Percentiles rank a stretch among this genome's conserved stretches.
These are phyloP conservation scores for Daldinia caldariorum DNA, from an alignment of 495 filamentous ascomycete species.

Conservation along the genomic window DNA sequence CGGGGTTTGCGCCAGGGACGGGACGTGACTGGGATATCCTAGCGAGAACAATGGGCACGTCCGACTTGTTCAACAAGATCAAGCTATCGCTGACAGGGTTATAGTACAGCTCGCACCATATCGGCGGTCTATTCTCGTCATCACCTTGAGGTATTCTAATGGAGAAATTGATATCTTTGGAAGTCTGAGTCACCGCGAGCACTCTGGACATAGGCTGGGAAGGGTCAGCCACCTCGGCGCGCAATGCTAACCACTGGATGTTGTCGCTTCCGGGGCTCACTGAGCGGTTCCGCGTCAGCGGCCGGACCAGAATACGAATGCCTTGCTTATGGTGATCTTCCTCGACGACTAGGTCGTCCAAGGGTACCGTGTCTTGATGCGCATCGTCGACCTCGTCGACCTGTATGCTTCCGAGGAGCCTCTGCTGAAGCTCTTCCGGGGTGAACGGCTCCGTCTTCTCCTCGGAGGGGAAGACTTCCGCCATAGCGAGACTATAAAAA, in stretches of 20 bases:
- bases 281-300: slow-evolving; percentile 56
- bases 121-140: slow-evolving; percentile 49
- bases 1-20: slow-evolving; percentile 42
- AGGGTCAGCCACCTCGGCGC: slow-evolving; percentile 55
- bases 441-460: slow-evolving; percentile 63
- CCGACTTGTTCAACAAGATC: slow-evolving; percentile 58
- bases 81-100: slow-evolving; percentile 61
- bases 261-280: slow-evolving; percentile 59
- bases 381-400: slow-evolving; percentile 49
- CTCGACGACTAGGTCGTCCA: slow-evolving; percentile 57
- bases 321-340: slow-evolving; percentile 53
- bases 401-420: slow-evolving; percentile 48
- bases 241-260: slow-evolving; percentile 55
- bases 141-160: slow-evolving; percentile 58
- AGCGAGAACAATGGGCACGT: slow-evolving; percentile 56
- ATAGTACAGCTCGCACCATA: slow-evolving; percentile 62
- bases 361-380: slow-evolving; percentile 49
- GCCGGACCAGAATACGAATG: slow-evolving; percentile 60
- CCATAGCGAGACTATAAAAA: slow-evolving; percentile 48
- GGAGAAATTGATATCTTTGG: slow-evolving; percentile 60
- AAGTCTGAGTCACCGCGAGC: slow-evolving; percentile 60
- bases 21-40: slow-evolving; percentile 47
- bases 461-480: slow-evolving; percentile 56
- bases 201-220: slow-evolving; percentile 57
- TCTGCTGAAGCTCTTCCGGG: slow-evolving; percentile 57